A percentile compares a stretch with the other conserved stretches of the same genome.
Conservation (phyloP, 306 rosid genomes). For the Fragaria nilgerrensis region DNA sequence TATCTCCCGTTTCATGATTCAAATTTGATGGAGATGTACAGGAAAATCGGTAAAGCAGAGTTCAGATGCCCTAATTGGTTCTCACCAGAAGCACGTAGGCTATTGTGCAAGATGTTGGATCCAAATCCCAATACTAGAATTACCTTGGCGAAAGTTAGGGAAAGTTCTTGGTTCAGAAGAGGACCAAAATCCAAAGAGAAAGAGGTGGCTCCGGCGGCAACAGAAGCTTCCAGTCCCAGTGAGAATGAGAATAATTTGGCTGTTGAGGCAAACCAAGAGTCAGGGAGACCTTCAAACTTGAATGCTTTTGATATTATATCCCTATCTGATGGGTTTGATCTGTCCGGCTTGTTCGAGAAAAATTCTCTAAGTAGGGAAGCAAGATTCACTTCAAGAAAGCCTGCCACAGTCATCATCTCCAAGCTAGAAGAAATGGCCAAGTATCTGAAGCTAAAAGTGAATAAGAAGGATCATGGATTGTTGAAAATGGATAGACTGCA, state of each 20-base stretch:
- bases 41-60: slow-evolving; percentile 73
- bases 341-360: slow-evolving; percentile 61
- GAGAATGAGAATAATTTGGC: slow-evolving; percentile 18
- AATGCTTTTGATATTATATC: slow-evolving; percentile 87
- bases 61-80: slow-evolving; percentile 68
- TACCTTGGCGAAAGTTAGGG: slow-evolving; percentile 53
- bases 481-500: slow-evolving; percentile 48
- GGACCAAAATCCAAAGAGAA: slow-evolving; percentile 35
- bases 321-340: slow-evolving; percentile 67
- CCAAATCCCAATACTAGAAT: slow-evolving; percentile 69
- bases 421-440: slow-evolving; percentile 71
- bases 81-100: slow-evolving; percentile 55
- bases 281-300: slow-evolving; percentile 47
- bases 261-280: slow-evolving; percentile 40
- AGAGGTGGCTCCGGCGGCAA: slow-evolving; percentile 27
- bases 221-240: slow-evolving; percentile 30
- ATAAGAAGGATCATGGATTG: slow-evolving; percentile 62
- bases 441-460: slow-evolving; percentile 59
- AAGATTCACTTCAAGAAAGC: slow-evolving; percentile 61
- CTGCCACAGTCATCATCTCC: slow-evolving; percentile 61
- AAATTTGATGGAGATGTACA: slow-evolving; percentile 82
- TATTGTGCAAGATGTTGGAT: slow-evolving; percentile 54
- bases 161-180: slow-evolving; percentile 60
- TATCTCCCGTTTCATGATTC: slow-evolving; percentile 83
- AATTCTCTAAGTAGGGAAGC: slow-evolving; percentile 46